Base-by-base conservation (phyloP, 2,329 filamentous ascomycete species). In the Calonectria pteridis region DNA sequence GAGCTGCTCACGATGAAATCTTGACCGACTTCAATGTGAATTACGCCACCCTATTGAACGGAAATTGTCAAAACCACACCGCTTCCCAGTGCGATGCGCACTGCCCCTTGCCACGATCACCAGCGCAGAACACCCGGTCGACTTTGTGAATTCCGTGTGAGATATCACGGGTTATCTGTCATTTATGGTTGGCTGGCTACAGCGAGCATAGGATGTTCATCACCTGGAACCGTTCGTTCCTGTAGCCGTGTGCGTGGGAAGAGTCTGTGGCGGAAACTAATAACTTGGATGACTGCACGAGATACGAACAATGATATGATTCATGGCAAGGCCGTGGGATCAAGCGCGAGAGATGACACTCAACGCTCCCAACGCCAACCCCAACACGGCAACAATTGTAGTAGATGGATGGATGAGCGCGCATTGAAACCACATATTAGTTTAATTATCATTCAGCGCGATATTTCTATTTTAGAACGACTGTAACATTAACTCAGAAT, bases 1-100 rank as follows among this genome's bases (percentile, higher is more conserved):
- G 78, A 79, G 31, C 35, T 79, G 1, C 11, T 79, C 49, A 65
- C 49, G 1, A 46, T 50, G 50, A 26, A 23, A 29, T 37, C 18
- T 18, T 62, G 35, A 62, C 28, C 35, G 33, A 37, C 53, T 35
- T 23, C 29, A n/a, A 37, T n/a, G 20, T 33, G 55, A 35, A 26
- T 28, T 2, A 59, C n/a, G 20, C n/a, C 20, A 23, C 43, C 43
- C 20, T 23, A 46, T 46, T 46, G 43, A 46, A n/a, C n/a, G n/a
- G 43, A 14, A 13, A 13, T 23, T 13, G 43, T 43, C 43, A 46
- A 46, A 14, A 11, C n/a, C 43, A 46, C 43, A 23, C n/a, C 13
- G 7, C 43, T 46, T 46, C n/a, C 43, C 43, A 23, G 43, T 23
- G 43, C 13, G 23, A 23, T 11, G 11, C 7, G 43, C 9, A 46